Conservation (phyloP, 1,284 basidiomycete genomes). For the Caloboletus inedulis region DNA sequence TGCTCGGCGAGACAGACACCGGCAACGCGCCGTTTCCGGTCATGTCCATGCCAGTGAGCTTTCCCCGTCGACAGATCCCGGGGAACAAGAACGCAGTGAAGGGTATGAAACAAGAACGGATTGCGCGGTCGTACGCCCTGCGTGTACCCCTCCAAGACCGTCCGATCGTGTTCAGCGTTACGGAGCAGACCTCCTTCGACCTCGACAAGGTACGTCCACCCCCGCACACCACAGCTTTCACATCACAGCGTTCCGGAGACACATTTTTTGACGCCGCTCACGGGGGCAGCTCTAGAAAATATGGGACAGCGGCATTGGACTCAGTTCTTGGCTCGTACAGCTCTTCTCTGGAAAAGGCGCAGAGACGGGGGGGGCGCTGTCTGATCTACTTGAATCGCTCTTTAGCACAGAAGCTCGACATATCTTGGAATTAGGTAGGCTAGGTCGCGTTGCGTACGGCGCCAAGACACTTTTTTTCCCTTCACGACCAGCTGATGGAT, state of each 20-base stretch:
- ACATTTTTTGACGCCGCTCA: slow-evolving; percentile 16
- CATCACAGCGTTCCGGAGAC: not conserved
- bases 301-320: slow-evolving; percentile 85
- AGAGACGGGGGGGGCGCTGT: not conserved
- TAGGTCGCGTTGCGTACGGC: not conserved
- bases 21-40: slow-evolving; percentile 54
- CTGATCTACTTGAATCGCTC: slow-evolving; percentile 33
- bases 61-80: slow-evolving; percentile 33
- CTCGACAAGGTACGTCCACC: slow-evolving; percentile 74
- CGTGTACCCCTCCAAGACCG: slow-evolving; percentile 37
- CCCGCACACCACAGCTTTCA: not conserved
- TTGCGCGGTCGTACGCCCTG: slow-evolving; percentile 44
- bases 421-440: slow-evolving; percentile 66
- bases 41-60: slow-evolving; percentile 61
- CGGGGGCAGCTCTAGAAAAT: slow-evolving; percentile 63
- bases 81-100: slow-evolving; percentile 7
- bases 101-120: slow-evolving; percentile 63
- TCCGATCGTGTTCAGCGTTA: slow-evolving; percentile 45
- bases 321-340: slow-evolving; percentile 69
- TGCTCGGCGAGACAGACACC: slow-evolving; percentile 35
- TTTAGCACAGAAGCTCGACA: slow-evolving; percentile 39
- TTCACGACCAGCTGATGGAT: not conserved
- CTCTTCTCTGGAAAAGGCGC: slow-evolving; percentile 20
- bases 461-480: not conserved
- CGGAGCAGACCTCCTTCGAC: slow-evolving; percentile 83